These are phyloP conservation scores for Aureobasidium sp. DNA, from an alignment of 2,329 filamentous ascomycete genomes.

Conservation along the genomic window DNA sequence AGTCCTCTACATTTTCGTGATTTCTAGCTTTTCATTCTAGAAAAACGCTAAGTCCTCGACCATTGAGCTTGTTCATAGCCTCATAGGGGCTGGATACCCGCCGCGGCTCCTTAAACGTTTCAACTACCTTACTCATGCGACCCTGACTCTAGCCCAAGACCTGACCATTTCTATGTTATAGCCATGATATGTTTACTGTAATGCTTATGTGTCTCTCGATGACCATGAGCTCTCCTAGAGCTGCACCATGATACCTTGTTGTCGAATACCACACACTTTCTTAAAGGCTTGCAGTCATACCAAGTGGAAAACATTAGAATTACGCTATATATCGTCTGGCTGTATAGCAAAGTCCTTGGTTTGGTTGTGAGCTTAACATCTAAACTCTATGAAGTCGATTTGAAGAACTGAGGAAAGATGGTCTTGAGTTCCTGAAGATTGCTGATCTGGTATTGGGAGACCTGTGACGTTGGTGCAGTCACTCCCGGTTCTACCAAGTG, in stretches of 20 bases:
- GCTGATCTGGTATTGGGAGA: conserved; percentile 62
- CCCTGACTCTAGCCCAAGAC: background rate
- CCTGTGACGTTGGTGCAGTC: conserved; percentile 55
- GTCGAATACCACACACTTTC: background rate
- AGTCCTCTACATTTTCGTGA: background rate
- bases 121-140: background rate
- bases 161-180: background rate
- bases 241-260: background rate
- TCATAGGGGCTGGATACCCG: background rate
- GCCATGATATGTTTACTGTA: background rate
- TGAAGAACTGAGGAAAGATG: conserved; percentile 83
- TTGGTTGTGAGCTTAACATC: background rate
- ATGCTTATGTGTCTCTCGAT: background rate
- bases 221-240: background rate
- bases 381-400: conserved; percentile 27
- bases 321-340: background rate
- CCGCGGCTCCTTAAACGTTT: conserved; percentile 8
- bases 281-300: background rate
- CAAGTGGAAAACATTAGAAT: background rate
- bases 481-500: conserved; percentile 78
- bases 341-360: background rate
- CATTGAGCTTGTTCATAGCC: conserved; percentile 3
- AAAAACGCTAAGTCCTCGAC: background rate
- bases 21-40: conserved; percentile 2
- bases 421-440: conserved; percentile 67